These are phyloP conservation scores for Populus ilicifolia DNA, from an alignment of 345 rosid genomes.

Conservation along the genomic window DNA sequence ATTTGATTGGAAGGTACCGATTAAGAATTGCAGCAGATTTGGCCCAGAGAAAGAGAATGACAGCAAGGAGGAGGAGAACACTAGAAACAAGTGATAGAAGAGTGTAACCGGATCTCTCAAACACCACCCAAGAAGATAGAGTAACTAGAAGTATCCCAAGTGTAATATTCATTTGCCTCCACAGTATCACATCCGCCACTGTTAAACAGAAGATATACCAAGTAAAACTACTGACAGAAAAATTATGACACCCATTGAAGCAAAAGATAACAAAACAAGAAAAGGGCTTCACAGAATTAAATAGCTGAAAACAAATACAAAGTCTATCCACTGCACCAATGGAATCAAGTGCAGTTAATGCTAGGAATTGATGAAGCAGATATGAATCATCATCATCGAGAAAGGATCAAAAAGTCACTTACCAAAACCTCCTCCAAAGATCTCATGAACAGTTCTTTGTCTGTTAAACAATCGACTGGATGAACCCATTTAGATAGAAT, in stretches of 20 bases:
- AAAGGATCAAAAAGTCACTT: conserved; percentile 13
- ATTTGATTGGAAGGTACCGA: conserved; percentile 40
- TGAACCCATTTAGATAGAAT: conserved; percentile 49
- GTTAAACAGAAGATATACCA: conserved; percentile 19
- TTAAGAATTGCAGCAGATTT: conserved; percentile 93
- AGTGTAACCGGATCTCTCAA: conserved; percentile 80
- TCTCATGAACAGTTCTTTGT: conserved; percentile 64
- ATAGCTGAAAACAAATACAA: neutral
- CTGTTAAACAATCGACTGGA: conserved; percentile 56
- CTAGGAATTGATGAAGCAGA: neutral
- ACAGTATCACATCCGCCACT: conserved; percentile 89
- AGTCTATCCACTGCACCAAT: neutral
- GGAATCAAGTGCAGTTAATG: neutral
- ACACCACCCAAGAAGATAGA: conserved; percentile 81
- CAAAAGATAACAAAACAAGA: neutral
- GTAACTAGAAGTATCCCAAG: conserved; percentile 59
- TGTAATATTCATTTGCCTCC: conserved; percentile 71
- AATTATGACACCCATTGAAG: too few relatives aligned
- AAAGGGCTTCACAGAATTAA: neutral
- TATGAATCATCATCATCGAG: neutral
- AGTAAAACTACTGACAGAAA: neutral
- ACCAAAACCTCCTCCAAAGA: conserved; percentile 85
- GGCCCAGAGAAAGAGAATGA: conserved; percentile 87
- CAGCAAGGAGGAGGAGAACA: conserved; percentile 75
- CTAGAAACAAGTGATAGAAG: conserved; percentile 77